These are phyloP conservation scores for Phytopythium boreale DNA, from an alignment of 352 stramenopile genomes.

Conservation along the genomic window DNA sequence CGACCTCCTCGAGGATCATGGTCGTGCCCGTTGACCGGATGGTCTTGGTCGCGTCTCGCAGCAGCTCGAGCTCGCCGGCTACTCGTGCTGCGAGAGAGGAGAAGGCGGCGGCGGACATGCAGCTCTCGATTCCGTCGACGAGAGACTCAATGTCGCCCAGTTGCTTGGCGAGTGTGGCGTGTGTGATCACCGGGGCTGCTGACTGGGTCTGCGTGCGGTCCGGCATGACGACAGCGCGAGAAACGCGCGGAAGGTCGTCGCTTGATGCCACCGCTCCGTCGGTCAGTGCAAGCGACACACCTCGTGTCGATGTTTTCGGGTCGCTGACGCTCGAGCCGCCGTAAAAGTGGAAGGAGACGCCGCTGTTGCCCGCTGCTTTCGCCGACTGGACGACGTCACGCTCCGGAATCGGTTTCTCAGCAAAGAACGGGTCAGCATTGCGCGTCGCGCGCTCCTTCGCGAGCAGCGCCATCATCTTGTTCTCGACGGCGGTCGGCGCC, in stretches of 20 bases:
- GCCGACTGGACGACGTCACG: not conserved
- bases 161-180: slow-evolving; percentile 37
- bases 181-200: slow-evolving; percentile 14
- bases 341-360: slow-evolving; percentile 66
- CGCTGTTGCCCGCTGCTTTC: slow-evolving; percentile 19
- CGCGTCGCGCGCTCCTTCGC: slow-evolving; percentile 28
- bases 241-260: slow-evolving; percentile 28
- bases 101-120: slow-evolving; percentile 33
- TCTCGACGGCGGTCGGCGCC: slow-evolving; percentile 18
- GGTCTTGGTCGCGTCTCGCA: slow-evolving; percentile 54
- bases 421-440: slow-evolving; percentile 10
- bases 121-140: slow-evolving; percentile 51
- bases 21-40: slow-evolving; percentile 65
- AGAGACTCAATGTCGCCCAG: slow-evolving; percentile 60
- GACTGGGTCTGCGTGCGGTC: slow-evolving; percentile 6
- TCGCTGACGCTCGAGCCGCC: slow-evolving; percentile 23
- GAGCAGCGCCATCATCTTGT: slow-evolving; percentile 36
- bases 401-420: slow-evolving; percentile 17
- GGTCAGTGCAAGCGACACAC: slow-evolving; percentile 16
- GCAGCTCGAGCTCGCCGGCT: slow-evolving; percentile 51
- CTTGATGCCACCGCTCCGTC: slow-evolving; percentile 10
- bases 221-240: slow-evolving; percentile 45
- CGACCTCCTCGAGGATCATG: slow-evolving; percentile 53
- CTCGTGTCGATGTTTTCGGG: not conserved
- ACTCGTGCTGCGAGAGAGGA: slow-evolving; percentile 35